phyloP scores from a whole-genome alignment of 163 green algal species.

The Volvox carteri region DNA sequence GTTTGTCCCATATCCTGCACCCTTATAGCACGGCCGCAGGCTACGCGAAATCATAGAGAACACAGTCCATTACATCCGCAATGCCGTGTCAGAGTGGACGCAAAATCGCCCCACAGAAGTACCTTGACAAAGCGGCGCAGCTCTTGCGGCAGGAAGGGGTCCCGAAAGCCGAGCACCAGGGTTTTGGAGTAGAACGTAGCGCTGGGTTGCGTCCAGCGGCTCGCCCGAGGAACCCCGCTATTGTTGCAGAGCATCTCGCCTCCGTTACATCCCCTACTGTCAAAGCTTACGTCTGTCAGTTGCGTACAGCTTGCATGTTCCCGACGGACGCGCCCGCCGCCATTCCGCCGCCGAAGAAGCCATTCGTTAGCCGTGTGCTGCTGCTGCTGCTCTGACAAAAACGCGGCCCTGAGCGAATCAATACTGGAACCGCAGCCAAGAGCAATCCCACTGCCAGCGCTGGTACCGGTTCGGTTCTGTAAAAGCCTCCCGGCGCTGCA shows the following conservation, averaged over 20 bases:
- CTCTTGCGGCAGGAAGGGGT: slow-evolving; percentile 66
- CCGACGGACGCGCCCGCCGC: neutral
- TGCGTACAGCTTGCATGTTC: neutral
- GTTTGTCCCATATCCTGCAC: too few relatives aligned
- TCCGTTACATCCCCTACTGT: neutral
- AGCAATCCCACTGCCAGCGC: neutral
- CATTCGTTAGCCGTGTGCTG: neutral
- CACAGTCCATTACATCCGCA: too few relatives aligned
- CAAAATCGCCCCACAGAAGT: too few relatives aligned
- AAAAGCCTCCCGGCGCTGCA: neutral
- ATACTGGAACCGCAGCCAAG: neutral
- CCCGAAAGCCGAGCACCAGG: slow-evolving; percentile 71
- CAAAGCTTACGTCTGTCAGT: neutral
- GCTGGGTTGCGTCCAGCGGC: slow-evolving; percentile 59
- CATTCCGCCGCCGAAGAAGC: neutral
- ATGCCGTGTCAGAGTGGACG: too few relatives aligned
- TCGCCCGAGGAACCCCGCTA: slow-evolving; percentile 34
- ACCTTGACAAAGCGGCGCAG: slow-evolving; percentile 72
- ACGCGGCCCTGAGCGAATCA: neutral
- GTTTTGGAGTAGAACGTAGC: slow-evolving; percentile 67
- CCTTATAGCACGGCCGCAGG: too few relatives aligned
- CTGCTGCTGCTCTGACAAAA: slow-evolving; percentile 1
- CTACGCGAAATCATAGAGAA: too few relatives aligned
- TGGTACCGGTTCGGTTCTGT: neutral
- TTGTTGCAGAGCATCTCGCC: neutral